Conservation (phyloP, 805 yeast genomes). For the Candida stauntonica region DNA sequence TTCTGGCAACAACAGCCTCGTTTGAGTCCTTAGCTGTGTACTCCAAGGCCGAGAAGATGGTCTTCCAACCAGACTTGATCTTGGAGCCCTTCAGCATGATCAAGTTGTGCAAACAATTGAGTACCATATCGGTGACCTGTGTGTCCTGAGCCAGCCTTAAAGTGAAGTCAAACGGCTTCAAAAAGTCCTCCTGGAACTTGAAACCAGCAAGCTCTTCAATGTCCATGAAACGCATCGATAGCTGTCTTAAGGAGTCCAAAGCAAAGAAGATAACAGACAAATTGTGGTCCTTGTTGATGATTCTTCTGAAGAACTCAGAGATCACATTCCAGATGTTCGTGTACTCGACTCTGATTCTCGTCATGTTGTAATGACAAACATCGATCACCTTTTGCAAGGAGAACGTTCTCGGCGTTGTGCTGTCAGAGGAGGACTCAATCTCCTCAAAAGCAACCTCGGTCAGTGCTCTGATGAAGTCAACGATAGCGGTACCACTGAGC, state of each 20-base stretch:
- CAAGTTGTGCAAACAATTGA: constrained; percentile 87
- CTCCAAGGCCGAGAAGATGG: constrained; percentile 75
- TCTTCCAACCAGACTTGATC: constrained; percentile 92
- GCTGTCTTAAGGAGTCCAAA: constrained; percentile 86
- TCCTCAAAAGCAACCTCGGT: constrained; percentile 87
- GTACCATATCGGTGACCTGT: constrained; percentile 80
- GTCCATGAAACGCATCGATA: constrained; percentile 87
- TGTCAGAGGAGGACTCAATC: constrained; percentile 80
- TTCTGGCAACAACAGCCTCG: constrained; percentile 57
- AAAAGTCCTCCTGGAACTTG: constrained; percentile 90
- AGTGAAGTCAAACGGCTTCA: constrained; percentile 84
- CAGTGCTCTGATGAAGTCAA: constrained; percentile 81
- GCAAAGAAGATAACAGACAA: constrained; percentile 82
- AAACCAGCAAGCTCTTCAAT: constrained; percentile 93
- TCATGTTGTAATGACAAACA: constrained; percentile 96
- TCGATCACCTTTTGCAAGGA: constrained; percentile 95
- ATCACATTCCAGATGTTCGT: constrained; percentile 90
- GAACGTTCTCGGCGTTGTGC: constrained; percentile 82
- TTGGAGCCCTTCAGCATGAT: constrained; percentile 66
- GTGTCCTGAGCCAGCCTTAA: constrained; percentile 60
- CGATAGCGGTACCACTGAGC: constrained; percentile 78
- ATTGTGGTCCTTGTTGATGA: constrained; percentile 71
- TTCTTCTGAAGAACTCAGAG: constrained; percentile 83
- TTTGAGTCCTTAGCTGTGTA: constrained; percentile 61
- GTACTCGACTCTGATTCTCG: constrained; percentile 95